phyloP scores from a whole-genome alignment of 352 stramenopile species.

The Lagenidium sp. region DNA sequence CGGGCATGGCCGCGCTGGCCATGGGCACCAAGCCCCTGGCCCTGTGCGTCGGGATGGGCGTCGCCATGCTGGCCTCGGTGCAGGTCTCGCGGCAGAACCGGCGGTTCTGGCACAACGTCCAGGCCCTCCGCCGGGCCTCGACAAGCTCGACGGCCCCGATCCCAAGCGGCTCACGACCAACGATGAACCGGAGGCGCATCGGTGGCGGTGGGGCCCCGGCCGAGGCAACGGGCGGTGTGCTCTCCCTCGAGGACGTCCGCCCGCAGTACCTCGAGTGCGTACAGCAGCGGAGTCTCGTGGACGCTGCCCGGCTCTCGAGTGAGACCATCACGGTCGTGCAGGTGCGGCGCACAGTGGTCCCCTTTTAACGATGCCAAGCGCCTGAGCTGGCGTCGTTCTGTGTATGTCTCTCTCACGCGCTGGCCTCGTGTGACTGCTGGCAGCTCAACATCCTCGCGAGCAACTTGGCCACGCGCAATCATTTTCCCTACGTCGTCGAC shows the following conservation, averaged over 20 bases:
- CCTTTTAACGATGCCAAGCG: too few species aligned
- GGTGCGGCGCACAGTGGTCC: too few species aligned
- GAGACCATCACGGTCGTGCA: conserved; percentile 75
- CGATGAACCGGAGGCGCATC: not conserved
- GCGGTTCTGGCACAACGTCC: conserved; percentile 38
- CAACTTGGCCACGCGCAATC: conserved; percentile 76
- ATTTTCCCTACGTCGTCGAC: conserved; percentile 84
- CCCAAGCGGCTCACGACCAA: not conserved
- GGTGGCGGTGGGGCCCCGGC: not conserved
- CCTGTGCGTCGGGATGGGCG: conserved; percentile 60
- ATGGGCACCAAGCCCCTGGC: conserved; percentile 18
- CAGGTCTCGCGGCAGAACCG: conserved; percentile 41
- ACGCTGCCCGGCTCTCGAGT: conserved; percentile 21
- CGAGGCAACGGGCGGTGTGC: not conserved
- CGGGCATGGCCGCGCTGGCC: not conserved
- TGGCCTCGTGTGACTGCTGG: not conserved
- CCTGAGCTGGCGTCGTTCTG: too few species aligned
- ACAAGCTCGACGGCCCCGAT: not conserved
- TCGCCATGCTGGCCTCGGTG: conserved; percentile 60
- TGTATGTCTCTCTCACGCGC: conserved; percentile 13
- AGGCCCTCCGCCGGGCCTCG: conserved; percentile 1
- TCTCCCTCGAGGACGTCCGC: conserved; percentile 1
- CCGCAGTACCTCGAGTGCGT: conserved; percentile 34
- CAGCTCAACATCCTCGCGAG: conserved; percentile 82
- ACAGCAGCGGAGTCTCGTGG: conserved; percentile 30